A percentile compares a stretch with the other conserved stretches of the same genome.
phyloP scores from a whole-genome alignment of 768 basidiomycete genomes.

The Podaxis rugospora region DNA sequence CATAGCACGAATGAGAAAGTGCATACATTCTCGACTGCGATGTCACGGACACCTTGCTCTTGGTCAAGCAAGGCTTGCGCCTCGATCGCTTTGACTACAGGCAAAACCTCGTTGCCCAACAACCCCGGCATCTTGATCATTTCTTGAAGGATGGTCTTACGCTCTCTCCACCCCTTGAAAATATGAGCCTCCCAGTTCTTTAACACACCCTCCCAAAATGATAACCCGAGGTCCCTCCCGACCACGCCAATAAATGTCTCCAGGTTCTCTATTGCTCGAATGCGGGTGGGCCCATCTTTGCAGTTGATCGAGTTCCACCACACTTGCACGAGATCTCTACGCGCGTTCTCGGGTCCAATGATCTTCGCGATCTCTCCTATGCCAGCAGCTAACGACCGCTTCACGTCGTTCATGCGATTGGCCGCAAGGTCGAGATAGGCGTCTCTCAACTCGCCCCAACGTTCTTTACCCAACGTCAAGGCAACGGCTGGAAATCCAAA shows the following conservation, averaged over 20 bases:
- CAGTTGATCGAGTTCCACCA: constrained; percentile 59
- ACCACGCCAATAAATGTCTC: constrained; percentile 53
- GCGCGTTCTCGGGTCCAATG: constrained; percentile 66
- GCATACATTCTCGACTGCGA: constrained; percentile 64
- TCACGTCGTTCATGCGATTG: constrained; percentile 59
- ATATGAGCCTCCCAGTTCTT: constrained; percentile 53
- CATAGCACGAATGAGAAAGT: constrained; percentile 9
- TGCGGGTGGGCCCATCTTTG: constrained; percentile 66
- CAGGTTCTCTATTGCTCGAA: constrained; percentile 66
- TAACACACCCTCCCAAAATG: constrained; percentile 42
- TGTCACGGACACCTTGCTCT: constrained; percentile 83
- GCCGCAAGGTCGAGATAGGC: constrained; percentile 63
- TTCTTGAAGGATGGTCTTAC: constrained; percentile 61
- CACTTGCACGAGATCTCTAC: constrained; percentile 63
- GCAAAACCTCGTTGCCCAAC: constrained; percentile 36
- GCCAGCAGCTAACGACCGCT: constrained; percentile 80
- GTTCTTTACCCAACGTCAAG: constrained; percentile 67
- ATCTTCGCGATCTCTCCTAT: constrained; percentile 87
- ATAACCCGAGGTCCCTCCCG: constrained; percentile 39
- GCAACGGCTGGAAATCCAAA: constrained; percentile 93
- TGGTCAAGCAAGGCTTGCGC: constrained; percentile 39
- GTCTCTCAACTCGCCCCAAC: constrained; percentile 72
- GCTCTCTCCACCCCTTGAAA: constrained; percentile 73
- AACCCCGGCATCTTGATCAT: constrained; percentile 45
- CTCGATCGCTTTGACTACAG: constrained; percentile 51